Evolutionary conservation across 192 early-diverging fungal species (phyloP), one percentile per base, ranked within the genome.

Genomic region (Umbelopsis vinacea): DNA sequence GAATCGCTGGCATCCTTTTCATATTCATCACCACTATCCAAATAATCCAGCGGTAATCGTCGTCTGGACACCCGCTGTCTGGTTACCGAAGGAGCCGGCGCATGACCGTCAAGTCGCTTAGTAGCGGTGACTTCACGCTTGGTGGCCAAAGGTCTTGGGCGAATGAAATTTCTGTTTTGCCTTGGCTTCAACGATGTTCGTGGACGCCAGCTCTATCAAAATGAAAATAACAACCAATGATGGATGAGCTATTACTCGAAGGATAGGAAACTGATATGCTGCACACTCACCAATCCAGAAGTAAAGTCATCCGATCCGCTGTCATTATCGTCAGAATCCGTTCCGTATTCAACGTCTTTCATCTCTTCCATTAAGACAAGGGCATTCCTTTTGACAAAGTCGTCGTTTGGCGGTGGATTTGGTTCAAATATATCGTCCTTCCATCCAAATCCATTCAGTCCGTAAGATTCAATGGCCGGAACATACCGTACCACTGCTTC

Each of bases 391-490:
- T 35, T 29, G 33, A 63, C 26, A 63, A 63, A 63, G 1, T 63
- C 57, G 35, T 63, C 57, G 33, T 63, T 63, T 17, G 57, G 57
- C 17, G 57, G 57, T 11, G 57, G 57, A 5, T 63, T 63, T 29
- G 57, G 57, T 35, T 63, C 57, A 63, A 63, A 63, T n/a, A 63
- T 63, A 19, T 63, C 57, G 19, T 63, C 57, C 17, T 35, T 63
- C 57, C 57, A 63, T 0, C 57, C 57, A n/a, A 63, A 63, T 3
- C 57, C 57, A 37, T 63, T 63, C 29, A 63, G 33, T 37, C 57
- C 57, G 35, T 63, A 63, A 63, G 35, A 63, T 17, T 63, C 57
- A 37, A 63, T 63, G 15, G 57, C 57, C 3, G 57, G 57, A 6
- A 63, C 57, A 63, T 63, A 63, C 0, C 57, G 57, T 19, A 63